Conservation (phyloP, 345 rosid species). For the Pistacia vera region DNA sequence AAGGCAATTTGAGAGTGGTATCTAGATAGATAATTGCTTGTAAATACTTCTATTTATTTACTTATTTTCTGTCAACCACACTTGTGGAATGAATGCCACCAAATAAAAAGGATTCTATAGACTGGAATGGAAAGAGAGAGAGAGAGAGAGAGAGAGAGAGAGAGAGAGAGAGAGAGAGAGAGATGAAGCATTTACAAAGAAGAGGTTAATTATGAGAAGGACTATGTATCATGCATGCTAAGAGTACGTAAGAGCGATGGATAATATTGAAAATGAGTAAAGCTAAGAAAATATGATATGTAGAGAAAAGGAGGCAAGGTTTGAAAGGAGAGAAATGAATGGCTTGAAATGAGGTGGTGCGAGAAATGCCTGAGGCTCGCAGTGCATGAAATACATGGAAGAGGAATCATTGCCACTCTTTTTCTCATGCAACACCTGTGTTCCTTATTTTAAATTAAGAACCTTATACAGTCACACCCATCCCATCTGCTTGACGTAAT, state of each 20-base stretch:
- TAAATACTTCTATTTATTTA: no score
- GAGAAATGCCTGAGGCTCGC: slow-evolving; percentile 21
- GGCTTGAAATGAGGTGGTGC: slow-evolving; percentile 35
- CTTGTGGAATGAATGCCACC: neutral
- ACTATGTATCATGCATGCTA: no score
- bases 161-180: no score
- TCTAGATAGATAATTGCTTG: no score
- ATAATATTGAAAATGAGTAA: slow-evolving; percentile 1
- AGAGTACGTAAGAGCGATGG: neutral
- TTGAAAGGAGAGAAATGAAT: slow-evolving; percentile 24
- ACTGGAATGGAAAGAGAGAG: no score
- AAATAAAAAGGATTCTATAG: neutral
- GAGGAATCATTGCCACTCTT: slow-evolving; percentile 4
- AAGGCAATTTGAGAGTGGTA: neutral
- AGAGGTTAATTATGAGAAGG: no score
- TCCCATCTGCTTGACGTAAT: neutral
- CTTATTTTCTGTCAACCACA: neutral
- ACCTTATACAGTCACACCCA: neutral
- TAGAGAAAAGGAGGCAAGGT: slow-evolving; percentile 9
- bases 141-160: no score
- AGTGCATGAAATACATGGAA: slow-evolving; percentile 15
- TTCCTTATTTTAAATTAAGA: neutral
- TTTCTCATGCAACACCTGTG: slow-evolving; percentile 17
- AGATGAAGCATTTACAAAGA: no score
- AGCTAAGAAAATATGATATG: neutral